Percentiles rank a stretch among this genome's conserved stretches.
Evolutionary conservation across 2,329 filamentous ascomycete species (phyloP).

Genomic region (Cryoendolithus antarcticus): DNA sequence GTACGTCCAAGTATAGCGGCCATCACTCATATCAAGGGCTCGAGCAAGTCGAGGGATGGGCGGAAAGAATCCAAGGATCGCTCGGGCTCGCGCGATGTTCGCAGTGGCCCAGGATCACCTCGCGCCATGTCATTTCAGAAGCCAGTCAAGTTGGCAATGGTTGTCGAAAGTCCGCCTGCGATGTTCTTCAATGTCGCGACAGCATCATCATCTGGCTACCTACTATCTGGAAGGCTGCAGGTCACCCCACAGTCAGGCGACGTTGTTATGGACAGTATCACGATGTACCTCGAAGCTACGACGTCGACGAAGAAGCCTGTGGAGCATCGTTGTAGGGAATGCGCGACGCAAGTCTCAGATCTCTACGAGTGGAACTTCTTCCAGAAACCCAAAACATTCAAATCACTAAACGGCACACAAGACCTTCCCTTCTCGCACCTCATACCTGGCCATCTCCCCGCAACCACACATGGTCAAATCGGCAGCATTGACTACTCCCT

Average conservation of each 20-base stretch:
- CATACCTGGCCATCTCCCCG: conserved; percentile 74
- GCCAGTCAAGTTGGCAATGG: conserved; percentile 43
- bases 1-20: conserved; percentile 16
- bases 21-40: conserved; percentile 4
- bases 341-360: conserved; percentile 57
- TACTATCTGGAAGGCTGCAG: conserved; percentile 73
- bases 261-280: conserved; percentile 56
- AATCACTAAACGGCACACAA: conserved; percentile 46
- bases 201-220: conserved; percentile 64
- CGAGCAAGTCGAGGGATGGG: conserved; percentile 5
- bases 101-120: conserved; percentile 10
- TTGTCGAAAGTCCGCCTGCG: conserved; percentile 75
- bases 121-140: conserved; percentile 13
- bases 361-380: conserved; percentile 72
- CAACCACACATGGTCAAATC: conserved; percentile 62
- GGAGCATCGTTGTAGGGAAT: conserved; percentile 64
- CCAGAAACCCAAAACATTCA: conserved; percentile 35
- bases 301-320: conserved; percentile 73
- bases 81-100: conserved; percentile 12
- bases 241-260: conserved; percentile 56
- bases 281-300: conserved; percentile 58
- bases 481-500: conserved; percentile 69
- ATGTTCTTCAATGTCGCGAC: conserved; percentile 64
- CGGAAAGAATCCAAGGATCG: conserved; percentile 15
- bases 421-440: conserved; percentile 82